Conservation (phyloP, 371 early-diverging fungal genomes). For the Rhizomucor pusillus region DNA sequence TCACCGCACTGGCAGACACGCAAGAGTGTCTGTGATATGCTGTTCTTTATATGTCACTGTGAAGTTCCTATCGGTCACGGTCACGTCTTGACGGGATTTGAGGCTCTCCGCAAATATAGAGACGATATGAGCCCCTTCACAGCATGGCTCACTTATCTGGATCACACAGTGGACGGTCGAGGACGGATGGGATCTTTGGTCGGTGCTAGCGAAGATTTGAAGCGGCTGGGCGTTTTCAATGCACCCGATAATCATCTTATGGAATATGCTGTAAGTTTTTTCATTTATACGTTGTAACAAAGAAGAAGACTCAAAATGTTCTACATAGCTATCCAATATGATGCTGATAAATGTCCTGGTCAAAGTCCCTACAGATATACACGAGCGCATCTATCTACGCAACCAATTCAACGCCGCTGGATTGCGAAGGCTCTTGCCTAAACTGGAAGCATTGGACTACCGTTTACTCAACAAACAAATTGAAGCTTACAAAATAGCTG, state of each 20-base stretch:
- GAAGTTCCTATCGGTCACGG: conserved; percentile 67
- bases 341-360: conserved; percentile 74
- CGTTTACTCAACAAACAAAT: conserved; percentile 64
- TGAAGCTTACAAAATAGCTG: conserved; percentile 64
- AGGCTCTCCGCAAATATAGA: conserved; percentile 42
- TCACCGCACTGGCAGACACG: conserved; percentile 70
- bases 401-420: conserved; percentile 67
- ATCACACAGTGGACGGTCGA: conserved; percentile 68
- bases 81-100: conserved; percentile 54
- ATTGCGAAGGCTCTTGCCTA: conserved; percentile 37
- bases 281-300: not conserved
- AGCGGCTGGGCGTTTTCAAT: conserved; percentile 51
- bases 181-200: conserved; percentile 72
- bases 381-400: conserved; percentile 64
- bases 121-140: conserved; percentile 58
- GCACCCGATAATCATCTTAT: conserved; percentile 58
- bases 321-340: conserved; percentile 44
- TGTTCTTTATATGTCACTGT: conserved; percentile 70
- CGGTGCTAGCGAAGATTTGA: conserved; percentile 64
- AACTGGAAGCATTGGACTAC: conserved; percentile 58
- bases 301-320: conserved; percentile 34
- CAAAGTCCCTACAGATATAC: conserved; percentile 62
- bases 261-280: conserved; percentile 63
- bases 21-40: conserved; percentile 64
- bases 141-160: conserved; percentile 69